phyloP scores from a whole-genome alignment of 2,329 filamentous ascomycete genomes.

The Hawksworthiomyces lignivorus region DNA sequence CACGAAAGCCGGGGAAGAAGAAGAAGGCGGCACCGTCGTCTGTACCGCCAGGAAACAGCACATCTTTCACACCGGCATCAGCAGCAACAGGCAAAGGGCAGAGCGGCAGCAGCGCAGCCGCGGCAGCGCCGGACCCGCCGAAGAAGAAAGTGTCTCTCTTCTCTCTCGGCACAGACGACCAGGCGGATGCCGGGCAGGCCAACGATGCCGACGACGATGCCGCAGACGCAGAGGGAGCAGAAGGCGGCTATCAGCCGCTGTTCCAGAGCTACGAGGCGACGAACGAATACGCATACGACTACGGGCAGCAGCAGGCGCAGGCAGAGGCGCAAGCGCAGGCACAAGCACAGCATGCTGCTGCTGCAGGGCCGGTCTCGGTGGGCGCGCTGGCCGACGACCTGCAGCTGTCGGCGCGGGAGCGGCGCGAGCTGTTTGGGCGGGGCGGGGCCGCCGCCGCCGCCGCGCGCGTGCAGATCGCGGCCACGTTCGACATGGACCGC shows the following conservation, averaged over 20 bases:
- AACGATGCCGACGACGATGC: slow-evolving; percentile 16
- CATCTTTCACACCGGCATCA: slow-evolving; percentile 4
- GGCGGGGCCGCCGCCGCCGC: slow-evolving; percentile 33
- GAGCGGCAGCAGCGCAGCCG: slow-evolving; percentile 3
- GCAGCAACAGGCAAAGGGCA: slow-evolving; percentile 11
- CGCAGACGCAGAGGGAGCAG: neutral
- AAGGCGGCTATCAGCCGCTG: slow-evolving; percentile 34
- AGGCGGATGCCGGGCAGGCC: slow-evolving; percentile 29
- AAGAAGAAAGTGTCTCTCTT: slow-evolving; percentile 64
- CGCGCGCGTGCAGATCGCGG: slow-evolving; percentile 49
- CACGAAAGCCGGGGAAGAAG: slow-evolving; percentile 65
- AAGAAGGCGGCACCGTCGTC: too few species aligned
- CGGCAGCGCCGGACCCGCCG: slow-evolving; percentile 21
- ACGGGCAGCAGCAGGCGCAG: slow-evolving; percentile 23
- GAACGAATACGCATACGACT: slow-evolving; percentile 24
- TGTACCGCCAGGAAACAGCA: too few species aligned
- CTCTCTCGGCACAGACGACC: slow-evolving; percentile 47
- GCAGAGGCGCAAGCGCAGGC: slow-evolving; percentile 18
- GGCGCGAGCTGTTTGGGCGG: slow-evolving; percentile 81
- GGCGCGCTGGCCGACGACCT: slow-evolving; percentile 67
- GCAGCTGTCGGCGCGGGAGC: slow-evolving; percentile 67
- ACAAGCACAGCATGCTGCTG: slow-evolving; percentile 29
- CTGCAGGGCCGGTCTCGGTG: slow-evolving; percentile 50
- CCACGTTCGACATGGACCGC: slow-evolving; percentile 81
- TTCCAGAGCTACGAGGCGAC: slow-evolving; percentile 29